A percentile compares a stretch with the other conserved stretches of the same genome.
Evolutionary conservation across 345 rosid genomes (phyloP).

Genomic region (Populus euphratica): DNA sequence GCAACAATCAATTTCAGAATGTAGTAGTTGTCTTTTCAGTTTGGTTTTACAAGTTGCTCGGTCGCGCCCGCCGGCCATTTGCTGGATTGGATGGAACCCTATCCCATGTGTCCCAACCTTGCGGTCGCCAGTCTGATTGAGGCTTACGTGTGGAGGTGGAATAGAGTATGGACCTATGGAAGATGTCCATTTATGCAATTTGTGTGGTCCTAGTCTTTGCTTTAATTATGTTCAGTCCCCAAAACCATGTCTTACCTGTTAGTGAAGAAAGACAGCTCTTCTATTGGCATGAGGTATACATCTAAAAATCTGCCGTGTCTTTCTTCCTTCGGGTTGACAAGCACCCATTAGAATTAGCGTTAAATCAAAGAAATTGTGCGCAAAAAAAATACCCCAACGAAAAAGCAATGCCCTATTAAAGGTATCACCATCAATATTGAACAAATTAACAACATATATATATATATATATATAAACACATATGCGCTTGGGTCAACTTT

Average conservation of each 20-base stretch:
- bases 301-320: not conserved
- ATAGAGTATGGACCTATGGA: conserved; percentile 7
- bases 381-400: not conserved
- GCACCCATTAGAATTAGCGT: conserved; percentile 26
- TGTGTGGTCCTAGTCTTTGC: conserved; percentile 1
- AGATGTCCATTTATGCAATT: conserved; percentile 2
- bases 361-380: conserved; percentile 26
- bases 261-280: conserved; percentile 7
- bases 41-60: conserved; percentile 27
- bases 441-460: not conserved
- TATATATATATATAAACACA: not conserved
- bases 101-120: conserved; percentile 1
- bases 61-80: conserved; percentile 37
- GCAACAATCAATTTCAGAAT: not conserved
- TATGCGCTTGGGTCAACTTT: conserved; percentile 35
- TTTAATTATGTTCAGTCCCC: not conserved
- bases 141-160: conserved; percentile 28
- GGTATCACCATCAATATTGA: conserved; percentile 9
- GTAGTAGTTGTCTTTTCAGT: not conserved
- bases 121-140: conserved; percentile 17
- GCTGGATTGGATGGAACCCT: conserved; percentile 15
- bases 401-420: conserved; percentile 13
- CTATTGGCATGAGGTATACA: not conserved
- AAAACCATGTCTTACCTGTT: conserved; percentile 4
- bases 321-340: conserved; percentile 29